These are phyloP conservation scores for Fusarium neocosmosporiellum DNA, from an alignment of 2,329 filamentous ascomycete species.

Conservation along the genomic window DNA sequence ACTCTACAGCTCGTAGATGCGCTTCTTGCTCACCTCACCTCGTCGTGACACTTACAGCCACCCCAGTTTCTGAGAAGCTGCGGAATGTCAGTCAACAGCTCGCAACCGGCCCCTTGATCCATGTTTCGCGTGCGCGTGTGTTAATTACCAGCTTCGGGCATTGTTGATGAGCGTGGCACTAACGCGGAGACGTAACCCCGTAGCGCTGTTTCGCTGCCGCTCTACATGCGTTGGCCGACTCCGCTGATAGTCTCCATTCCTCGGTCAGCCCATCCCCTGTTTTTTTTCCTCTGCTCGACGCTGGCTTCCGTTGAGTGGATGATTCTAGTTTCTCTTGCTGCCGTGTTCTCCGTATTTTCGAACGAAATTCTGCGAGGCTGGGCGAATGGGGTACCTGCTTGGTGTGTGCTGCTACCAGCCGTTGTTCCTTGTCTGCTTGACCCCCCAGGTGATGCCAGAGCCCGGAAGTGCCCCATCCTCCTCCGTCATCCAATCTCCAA, in stretches of 20 bases:
- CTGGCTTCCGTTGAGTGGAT: background rate
- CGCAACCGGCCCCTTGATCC: conserved; percentile 7
- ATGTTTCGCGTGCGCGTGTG: conserved; percentile 8
- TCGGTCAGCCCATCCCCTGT: conserved; percentile 2
- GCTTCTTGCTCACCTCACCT: background rate
- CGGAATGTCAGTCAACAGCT: conserved; percentile 20
- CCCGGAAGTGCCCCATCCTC: conserved; percentile 14
- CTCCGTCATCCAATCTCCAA: conserved; percentile 39
- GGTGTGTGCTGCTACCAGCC: conserved; percentile 8
- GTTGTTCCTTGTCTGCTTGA: conserved; percentile 18
- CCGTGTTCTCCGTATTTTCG: conserved; percentile 4
- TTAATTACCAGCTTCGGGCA: background rate
- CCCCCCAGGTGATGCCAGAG: background rate
- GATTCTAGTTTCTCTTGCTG: background rate
- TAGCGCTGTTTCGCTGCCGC: conserved; percentile 6
- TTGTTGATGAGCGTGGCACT: conserved; percentile 16
- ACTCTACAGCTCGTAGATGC: background rate
- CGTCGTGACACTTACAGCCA: background rate
- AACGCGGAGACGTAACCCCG: conserved; percentile 19
- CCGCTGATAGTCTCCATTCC: conserved; percentile 32
- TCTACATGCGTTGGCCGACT: conserved; percentile 17
- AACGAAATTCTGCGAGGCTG: conserved; percentile 23
- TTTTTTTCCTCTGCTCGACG: background rate
- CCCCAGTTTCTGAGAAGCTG: background rate
- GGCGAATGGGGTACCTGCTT: conserved; percentile 24